phyloP scores from a whole-genome alignment of 1,284 basidiomycete genomes.

The Flammula alnicola region DNA sequence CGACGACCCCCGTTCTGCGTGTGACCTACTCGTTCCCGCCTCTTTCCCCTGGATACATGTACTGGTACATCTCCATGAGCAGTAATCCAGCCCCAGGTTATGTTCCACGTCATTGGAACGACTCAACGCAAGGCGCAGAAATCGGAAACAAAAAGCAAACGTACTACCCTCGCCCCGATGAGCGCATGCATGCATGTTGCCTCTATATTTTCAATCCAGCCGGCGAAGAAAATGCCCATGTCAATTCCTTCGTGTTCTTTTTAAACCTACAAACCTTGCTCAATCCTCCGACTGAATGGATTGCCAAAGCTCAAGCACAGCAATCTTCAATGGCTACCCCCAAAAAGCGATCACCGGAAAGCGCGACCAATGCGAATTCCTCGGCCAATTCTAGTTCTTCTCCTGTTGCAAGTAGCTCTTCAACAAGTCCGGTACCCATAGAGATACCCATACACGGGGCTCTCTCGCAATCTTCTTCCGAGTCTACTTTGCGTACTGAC shows the following conservation, averaged over 20 bases:
- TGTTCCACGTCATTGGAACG: conserved; percentile 29
- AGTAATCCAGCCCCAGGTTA: conserved; percentile 48
- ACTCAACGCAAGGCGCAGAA: conserved; percentile 2
- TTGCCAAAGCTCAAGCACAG: conserved; percentile 12
- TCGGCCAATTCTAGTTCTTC: not conserved
- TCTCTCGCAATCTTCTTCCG: not conserved
- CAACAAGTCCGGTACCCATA: not conserved
- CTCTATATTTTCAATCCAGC: conserved; percentile 46
- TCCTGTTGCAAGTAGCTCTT: not conserved
- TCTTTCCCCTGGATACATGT: conserved; percentile 45
- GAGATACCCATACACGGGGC: not conserved
- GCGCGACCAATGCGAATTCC: not conserved
- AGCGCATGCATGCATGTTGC: conserved; percentile 53
- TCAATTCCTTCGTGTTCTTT: conserved; percentile 55
- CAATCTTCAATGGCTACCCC: not conserved
- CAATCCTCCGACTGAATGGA: conserved; percentile 40
- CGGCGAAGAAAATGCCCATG: conserved; percentile 35
- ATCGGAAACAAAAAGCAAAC: conserved; percentile 31
- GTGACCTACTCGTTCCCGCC: conserved; percentile 46
- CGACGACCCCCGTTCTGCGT: conserved; percentile 34
- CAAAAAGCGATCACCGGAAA: not conserved
- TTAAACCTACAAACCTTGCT: conserved; percentile 48
- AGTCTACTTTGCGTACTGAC: not conserved
- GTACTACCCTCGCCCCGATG: conserved; percentile 47
- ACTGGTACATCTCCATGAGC: conserved; percentile 55